Evolutionary conservation across 208 protist genomes (phyloP), one percentile per base, ranked within the genome.

Genomic region (Leptomonas pyrrhocoris): DNA sequence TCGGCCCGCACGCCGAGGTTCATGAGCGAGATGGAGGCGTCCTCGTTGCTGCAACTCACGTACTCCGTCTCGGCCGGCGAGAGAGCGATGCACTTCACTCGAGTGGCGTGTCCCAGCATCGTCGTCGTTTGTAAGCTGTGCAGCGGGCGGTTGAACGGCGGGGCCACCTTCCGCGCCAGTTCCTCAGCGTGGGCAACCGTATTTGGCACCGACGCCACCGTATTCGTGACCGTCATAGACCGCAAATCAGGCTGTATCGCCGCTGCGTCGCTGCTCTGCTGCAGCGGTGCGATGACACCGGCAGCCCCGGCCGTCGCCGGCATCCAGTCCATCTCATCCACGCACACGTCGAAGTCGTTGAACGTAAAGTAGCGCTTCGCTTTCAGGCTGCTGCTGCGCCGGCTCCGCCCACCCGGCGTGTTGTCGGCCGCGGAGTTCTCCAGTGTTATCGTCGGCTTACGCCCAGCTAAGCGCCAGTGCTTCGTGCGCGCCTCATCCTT

Each of bases 11-110:
- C 74, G 15, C 42, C 45, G 34, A 96, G 30, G 70, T 79, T 91
- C 48, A 70, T 81, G 43, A 94, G 46, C 21, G 77, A 79, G 46
- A 95, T 79, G 19, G 85, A 93, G 51, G 90, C 85, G 54, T 95
- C 93, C 66, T 94, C 89, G 70, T 87, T 89, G 64, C 84, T 89
- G 74, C 93, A 97, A 57, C 85, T 94, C 53, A 81, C 90, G 51
- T 84, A 93, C 61, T 92, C 88, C 28, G 57, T 74, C 77, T 96
- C 90, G 15, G 59, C 65, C 1, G 93, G 87, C 4, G 83, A 49
- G 25, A 97, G 49, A 15, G 90, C 80, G 62, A 95, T 89, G 76
- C 93, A 96, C 75, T 93, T 93, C 23, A 97, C 89, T 15, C 93
- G 86, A 0, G 73, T 84, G 2, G 89, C 73, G 79, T 97, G 93